Evolutionary conservation across 495 filamentous ascomycete genomes (phyloP).

Genomic region (Aspergillus bertholletiae): DNA sequence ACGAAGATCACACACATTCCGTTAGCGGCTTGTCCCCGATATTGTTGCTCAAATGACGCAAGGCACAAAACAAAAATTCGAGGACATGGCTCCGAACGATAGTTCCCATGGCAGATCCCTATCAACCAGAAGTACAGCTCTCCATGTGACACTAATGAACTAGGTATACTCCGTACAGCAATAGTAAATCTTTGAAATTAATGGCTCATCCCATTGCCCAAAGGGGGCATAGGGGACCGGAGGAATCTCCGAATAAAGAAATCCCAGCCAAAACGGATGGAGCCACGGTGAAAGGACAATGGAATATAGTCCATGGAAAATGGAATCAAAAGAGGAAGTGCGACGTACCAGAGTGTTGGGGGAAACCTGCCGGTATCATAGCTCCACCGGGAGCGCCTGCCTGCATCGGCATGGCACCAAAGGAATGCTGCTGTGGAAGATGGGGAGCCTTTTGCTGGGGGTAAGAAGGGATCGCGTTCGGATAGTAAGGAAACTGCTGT

Average conservation of each 20-base stretch:
- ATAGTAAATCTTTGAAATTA: no score
- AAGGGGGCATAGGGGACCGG: background rate
- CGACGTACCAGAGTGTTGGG: constrained; percentile 40
- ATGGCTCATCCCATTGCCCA: background rate
- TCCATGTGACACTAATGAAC: background rate
- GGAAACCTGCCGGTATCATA: constrained; percentile 41
- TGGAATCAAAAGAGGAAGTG: constrained; percentile 14
- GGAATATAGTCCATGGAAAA: constrained; percentile 5
- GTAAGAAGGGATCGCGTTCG: constrained; percentile 36
- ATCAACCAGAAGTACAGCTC: background rate
- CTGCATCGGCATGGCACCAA: constrained; percentile 40
- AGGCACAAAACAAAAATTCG: background rate
- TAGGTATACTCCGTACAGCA: no score
- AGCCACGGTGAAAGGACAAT: background rate
- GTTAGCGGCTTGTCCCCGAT: constrained; percentile 19
- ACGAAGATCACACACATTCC: constrained; percentile 12
- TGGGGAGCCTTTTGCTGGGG: constrained; percentile 33
- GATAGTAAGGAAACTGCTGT: constrained; percentile 40
- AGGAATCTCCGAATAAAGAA: background rate
- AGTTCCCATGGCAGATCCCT: background rate
- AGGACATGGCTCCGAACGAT: background rate
- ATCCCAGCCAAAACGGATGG: background rate
- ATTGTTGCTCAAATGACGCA: background rate
- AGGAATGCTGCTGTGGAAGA: constrained; percentile 33
- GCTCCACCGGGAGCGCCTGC: constrained; percentile 38